These are phyloP conservation scores for Auriscalpium orientale DNA, from an alignment of 768 basidiomycete species.

Conservation along the genomic window DNA sequence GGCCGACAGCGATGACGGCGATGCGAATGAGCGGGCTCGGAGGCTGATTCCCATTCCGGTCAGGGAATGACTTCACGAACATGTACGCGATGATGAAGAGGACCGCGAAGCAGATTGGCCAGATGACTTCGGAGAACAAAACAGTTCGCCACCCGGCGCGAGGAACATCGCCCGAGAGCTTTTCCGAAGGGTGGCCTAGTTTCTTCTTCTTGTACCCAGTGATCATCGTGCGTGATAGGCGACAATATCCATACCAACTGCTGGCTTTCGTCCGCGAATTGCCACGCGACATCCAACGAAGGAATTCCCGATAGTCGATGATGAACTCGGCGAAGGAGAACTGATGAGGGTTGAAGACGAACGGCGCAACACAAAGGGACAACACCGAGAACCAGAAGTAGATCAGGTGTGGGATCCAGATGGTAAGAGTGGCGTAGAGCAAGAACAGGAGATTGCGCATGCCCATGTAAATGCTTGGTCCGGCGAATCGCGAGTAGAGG, in stretches of 20 bases:
- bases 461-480: constrained; percentile 98
- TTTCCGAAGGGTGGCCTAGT: constrained; percentile 95
- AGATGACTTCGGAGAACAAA: constrained; percentile 75
- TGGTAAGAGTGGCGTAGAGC: constrained; percentile 82
- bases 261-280: constrained; percentile 95
- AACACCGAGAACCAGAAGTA: constrained; percentile 99
- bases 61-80: constrained; percentile 90
- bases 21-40: constrained; percentile 91
- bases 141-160: constrained; percentile 85
- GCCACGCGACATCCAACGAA: constrained; percentile 99
- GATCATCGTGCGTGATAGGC: constrained; percentile 92
- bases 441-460: constrained; percentile 89
- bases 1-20: constrained; percentile 80
- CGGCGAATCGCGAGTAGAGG: constrained; percentile 96
- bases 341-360: constrained; percentile 99
- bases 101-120: constrained; percentile 67
- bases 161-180: constrained; percentile 89
- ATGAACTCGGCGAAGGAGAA: constrained; percentile 97
- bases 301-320: constrained; percentile 96
- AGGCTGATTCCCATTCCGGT: constrained; percentile 46
- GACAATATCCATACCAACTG: constrained; percentile 99
- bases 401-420: constrained; percentile 92
- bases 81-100: constrained; percentile 82
- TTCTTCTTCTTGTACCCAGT: constrained; percentile 99
- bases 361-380: constrained; percentile 92